phyloP scores from a whole-genome alignment of 1,139 yeast species.

The Candida freyschussii region DNA sequence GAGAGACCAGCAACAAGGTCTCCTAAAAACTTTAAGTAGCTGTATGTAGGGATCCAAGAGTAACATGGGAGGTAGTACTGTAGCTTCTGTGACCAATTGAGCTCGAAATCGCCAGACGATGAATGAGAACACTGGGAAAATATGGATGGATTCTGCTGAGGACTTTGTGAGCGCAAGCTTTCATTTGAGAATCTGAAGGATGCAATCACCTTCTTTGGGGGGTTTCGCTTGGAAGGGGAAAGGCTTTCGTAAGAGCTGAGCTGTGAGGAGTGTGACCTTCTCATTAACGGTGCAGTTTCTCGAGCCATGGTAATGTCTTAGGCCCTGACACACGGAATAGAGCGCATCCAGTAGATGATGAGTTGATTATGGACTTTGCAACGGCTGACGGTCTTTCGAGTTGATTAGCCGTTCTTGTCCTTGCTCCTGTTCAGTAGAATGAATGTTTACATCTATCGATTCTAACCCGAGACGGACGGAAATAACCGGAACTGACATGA shows the following conservation, averaged over 20 bases:
- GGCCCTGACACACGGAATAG: too few relatives aligned
- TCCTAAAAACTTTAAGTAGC: slow-evolving; percentile 48
- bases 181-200: slow-evolving; percentile 1
- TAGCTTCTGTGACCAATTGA: slow-evolving; percentile 23
- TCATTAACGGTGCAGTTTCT: not conserved
- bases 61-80: slow-evolving; percentile 80
- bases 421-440: too few relatives aligned
- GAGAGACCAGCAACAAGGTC: slow-evolving; percentile 86
- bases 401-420: too few relatives aligned
- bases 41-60: slow-evolving; percentile 73
- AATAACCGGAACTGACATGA: too few relatives aligned
- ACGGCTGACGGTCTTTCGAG: too few relatives aligned
- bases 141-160: slow-evolving; percentile 11
- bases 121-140: slow-evolving; percentile 10
- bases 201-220: not conserved
- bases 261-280: slow-evolving; percentile 1
- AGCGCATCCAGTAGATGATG: too few relatives aligned
- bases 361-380: too few relatives aligned
- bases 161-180: slow-evolving; percentile 4
- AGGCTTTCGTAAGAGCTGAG: not conserved
- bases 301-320: not conserved
- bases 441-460: too few relatives aligned
- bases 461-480: too few relatives aligned
- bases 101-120: slow-evolving; percentile 26
- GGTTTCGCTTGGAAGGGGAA: not conserved